phyloP scores from a whole-genome alignment of 768 basidiomycete genomes.

The Podaxis carcinomalis region DNA sequence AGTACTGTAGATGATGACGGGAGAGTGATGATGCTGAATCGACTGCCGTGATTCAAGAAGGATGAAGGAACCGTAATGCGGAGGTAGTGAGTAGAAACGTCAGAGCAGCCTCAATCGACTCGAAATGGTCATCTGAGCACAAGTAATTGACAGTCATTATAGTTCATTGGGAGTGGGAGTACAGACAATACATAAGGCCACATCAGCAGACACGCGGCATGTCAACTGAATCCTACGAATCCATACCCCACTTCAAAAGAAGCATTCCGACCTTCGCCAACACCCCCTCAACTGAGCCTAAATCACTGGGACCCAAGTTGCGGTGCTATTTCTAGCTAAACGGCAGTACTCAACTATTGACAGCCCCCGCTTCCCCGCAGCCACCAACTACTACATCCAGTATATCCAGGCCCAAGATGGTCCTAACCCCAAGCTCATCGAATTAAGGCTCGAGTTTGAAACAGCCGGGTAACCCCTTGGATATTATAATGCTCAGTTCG shows the following conservation, averaged over 20 bases:
- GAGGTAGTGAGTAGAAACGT: slow-evolving; percentile 5
- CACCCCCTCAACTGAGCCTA: not conserved
- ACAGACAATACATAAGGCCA: not conserved
- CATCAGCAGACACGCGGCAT: slow-evolving; percentile 6
- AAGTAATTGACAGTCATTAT: not conserved
- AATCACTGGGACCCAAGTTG: not conserved
- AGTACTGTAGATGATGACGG: not conserved
- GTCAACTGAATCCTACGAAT: not conserved
- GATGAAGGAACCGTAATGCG: slow-evolving; percentile 1
- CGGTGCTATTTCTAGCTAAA: not conserved
- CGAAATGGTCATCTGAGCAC: slow-evolving; percentile 5
- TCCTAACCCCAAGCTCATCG: not conserved
- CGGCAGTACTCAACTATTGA: not conserved
- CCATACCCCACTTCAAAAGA: not conserved
- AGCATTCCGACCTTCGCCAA: not conserved
- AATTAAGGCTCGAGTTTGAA: not conserved
- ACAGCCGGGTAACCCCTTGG: not conserved
- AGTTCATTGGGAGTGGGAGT: not conserved
- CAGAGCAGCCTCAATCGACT: not conserved
- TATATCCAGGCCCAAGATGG: not conserved
- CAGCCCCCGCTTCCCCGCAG: slow-evolving; percentile 4
- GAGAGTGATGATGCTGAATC: not conserved
- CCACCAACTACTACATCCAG: not conserved
- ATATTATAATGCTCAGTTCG: slow-evolving; percentile 4
- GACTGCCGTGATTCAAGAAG: not conserved